These are phyloP conservation scores for Penicillium nucicola DNA, from an alignment of 495 filamentous ascomycete genomes.

Conservation along the genomic window DNA sequence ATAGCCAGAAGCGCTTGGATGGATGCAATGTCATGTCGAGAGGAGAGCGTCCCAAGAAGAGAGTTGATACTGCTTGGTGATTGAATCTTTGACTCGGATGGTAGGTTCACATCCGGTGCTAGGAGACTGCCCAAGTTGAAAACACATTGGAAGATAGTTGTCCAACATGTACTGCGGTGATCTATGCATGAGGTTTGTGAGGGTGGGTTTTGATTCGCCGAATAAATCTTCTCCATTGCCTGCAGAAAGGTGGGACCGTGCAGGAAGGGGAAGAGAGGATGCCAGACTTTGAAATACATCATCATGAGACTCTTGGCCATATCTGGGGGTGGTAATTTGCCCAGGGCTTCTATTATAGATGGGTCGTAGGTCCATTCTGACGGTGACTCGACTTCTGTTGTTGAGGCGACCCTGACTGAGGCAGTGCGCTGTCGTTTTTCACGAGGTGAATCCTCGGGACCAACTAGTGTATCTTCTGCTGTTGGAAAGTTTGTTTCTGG, in stretches of 20 bases:
- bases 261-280: slow-evolving; percentile 49
- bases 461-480: slow-evolving; percentile 39
- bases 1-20: slow-evolving; percentile 37
- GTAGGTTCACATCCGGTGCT: slow-evolving; percentile 23
- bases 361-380: slow-evolving; percentile 35
- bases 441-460: slow-evolving; percentile 23
- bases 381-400: slow-evolving; percentile 8
- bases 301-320: slow-evolving; percentile 36
- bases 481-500: slow-evolving; percentile 30
- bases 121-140: slow-evolving; percentile 36
- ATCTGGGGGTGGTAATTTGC: slow-evolving; percentile 27
- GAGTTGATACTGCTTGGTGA: slow-evolving; percentile 27
- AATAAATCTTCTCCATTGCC: slow-evolving; percentile 42
- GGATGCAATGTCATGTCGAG: slow-evolving; percentile 34
- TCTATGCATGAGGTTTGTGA: slow-evolving; percentile 2
- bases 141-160: slow-evolving; percentile 37
- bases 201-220: slow-evolving; percentile 3
- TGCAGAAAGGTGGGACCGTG: slow-evolving; percentile 49
- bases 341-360: slow-evolving; percentile 23
- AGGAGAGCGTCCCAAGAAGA: slow-evolving; percentile 26
- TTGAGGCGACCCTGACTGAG: slow-evolving; percentile 10
- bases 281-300: slow-evolving; percentile 44
- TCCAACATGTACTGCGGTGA: slow-evolving; percentile 35
- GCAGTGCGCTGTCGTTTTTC: slow-evolving; percentile 17
- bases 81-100: slow-evolving; percentile 25